These are phyloP conservation scores for Leishmania martiniquensis DNA, from an alignment of 208 protist species.

Conservation along the genomic window DNA sequence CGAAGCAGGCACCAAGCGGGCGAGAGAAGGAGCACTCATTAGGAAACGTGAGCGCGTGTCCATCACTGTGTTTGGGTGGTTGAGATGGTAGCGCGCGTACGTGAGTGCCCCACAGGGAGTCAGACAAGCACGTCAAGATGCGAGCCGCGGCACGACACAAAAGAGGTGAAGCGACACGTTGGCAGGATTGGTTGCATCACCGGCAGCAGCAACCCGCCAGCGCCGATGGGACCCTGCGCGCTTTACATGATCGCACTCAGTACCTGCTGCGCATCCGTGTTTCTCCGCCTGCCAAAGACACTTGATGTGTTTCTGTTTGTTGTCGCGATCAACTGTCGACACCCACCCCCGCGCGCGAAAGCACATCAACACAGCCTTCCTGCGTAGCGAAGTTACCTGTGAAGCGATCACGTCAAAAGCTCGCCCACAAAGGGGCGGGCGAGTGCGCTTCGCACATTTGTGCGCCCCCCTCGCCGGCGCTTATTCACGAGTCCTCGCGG, in stretches of 20 bases:
- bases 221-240: background rate
- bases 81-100: background rate
- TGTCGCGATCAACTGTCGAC: too few relatives aligned
- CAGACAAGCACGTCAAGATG: background rate
- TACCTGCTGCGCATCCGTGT: background rate
- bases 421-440: too few relatives aligned
- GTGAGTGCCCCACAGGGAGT: background rate
- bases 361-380: too few relatives aligned
- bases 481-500: slow-evolving; percentile 2
- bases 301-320: too few relatives aligned
- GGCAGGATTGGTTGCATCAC: background rate
- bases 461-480: background rate
- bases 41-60: background rate
- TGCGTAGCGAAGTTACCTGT: too few relatives aligned
- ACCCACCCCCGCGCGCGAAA: too few relatives aligned
- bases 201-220: background rate
- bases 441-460: too few relatives aligned
- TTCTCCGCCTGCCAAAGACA: too few relatives aligned
- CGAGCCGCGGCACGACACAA: background rate
- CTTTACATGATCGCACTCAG: background rate
- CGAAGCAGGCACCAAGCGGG: background rate
- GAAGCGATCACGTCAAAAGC: too few relatives aligned
- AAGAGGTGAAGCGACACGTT: background rate
- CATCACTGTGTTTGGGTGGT: background rate
- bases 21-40: background rate